Evolutionary conservation across 2,329 filamentous ascomycete genomes (phyloP), one percentile per base, ranked within the genome.

Genomic region (Venturia nashicola): DNA sequence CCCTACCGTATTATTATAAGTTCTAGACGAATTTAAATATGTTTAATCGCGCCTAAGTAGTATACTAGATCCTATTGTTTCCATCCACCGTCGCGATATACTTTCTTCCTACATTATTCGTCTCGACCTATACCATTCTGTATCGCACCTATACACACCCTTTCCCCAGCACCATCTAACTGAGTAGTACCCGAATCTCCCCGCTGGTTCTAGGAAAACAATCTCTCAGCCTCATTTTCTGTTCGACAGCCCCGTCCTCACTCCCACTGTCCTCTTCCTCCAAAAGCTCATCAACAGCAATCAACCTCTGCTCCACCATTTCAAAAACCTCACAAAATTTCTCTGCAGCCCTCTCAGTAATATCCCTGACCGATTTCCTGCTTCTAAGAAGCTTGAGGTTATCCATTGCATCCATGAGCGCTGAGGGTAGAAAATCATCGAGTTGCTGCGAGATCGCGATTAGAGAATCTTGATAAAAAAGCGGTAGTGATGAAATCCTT

Each of bases 341-440:
- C 68, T 90, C 86, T 0, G 91, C 89, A 0, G 92, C 93, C 67
- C 89, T 84, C 69, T 95, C 90, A 0, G 90, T 94, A 60, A 96
- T 83, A 59, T 86, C 80, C 59, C 90, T 84, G 16, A 88, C 87
- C 65, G 96, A 77, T 12, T 80, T 81, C 0, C 88, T 83, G 70
- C 90, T 89, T 66, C 88, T 86, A 1, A 99, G 76, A 51, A 84
- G 79, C 67, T 87, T 87, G 34, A 97, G 75, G 66, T 91, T 90
- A 61, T 94, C 89, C 69, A 90, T 86, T 2, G 92, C 92, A 72
- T 99, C 94, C 80, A 97, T 93, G 39, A 96, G 81, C 2, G 93
- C 94, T 1, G 91, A 95, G 0, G 94, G 92, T 32, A 99, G 79
- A 76, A 97, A 99, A 66, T 91, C 86, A 71, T 99, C 94, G 7